Conservation (phyloP, 2,329 filamentous ascomycete species). For the Esteya vermicola region DNA sequence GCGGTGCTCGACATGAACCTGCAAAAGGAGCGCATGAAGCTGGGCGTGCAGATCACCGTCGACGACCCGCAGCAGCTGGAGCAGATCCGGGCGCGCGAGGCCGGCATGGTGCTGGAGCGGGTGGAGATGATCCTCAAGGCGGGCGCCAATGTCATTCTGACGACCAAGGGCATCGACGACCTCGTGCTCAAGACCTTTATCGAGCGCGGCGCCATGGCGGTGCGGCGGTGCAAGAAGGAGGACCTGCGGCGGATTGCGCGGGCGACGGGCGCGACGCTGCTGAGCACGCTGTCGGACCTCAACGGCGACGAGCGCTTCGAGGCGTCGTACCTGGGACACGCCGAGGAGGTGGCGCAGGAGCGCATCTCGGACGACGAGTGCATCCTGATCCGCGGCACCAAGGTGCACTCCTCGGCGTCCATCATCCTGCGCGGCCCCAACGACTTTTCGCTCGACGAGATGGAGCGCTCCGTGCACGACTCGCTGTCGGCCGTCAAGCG, state of each 20-base stretch:
- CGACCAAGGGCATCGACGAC: constrained; percentile 97
- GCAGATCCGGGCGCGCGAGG: constrained; percentile 87
- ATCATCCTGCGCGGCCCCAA: constrained; percentile 93
- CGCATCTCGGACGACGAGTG: constrained; percentile 98
- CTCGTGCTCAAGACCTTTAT: constrained; percentile 88
- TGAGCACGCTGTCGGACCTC: constrained; percentile 87
- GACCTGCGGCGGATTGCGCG: constrained; percentile 90
- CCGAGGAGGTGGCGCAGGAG: constrained; percentile 95
- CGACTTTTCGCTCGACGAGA: constrained; percentile 94
- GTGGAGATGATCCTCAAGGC: constrained; percentile 97
- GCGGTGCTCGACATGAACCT: constrained; percentile 95
- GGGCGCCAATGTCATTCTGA: constrained; percentile 89
- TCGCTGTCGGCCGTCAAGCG: constrained; percentile 94
- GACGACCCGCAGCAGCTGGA: constrained; percentile 95
- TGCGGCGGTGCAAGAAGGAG: constrained; percentile 96
- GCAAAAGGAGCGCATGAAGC: constrained; percentile 98
- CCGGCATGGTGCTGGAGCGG: constrained; percentile 83
- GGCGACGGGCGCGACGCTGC: constrained; percentile 83
- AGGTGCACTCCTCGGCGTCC: constrained; percentile 83
- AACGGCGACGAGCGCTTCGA: constrained; percentile 98
- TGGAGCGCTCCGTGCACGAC: constrained; percentile 97
- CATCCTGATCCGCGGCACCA: constrained; percentile 91
- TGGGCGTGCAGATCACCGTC: constrained; percentile 95
- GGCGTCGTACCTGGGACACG: constrained; percentile 71
- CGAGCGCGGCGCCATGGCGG: constrained; percentile 89